Conservation (phyloP, 768 basidiomycete genomes). For the Epithele typhae region DNA sequence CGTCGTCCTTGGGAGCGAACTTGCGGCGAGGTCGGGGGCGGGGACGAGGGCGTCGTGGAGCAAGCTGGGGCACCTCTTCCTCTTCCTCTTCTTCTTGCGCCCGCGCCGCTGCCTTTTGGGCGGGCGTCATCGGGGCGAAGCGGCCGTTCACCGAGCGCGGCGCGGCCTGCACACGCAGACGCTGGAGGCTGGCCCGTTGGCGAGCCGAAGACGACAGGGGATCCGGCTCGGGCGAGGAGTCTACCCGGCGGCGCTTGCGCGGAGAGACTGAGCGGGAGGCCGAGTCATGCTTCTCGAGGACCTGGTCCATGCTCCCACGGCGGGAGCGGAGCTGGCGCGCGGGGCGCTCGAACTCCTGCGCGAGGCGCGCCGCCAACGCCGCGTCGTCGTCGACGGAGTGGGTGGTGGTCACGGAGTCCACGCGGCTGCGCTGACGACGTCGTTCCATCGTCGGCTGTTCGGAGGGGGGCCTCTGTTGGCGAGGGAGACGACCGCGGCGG, state of each 20-base stretch:
- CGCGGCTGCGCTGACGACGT: background rate
- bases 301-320: constrained; percentile 24
- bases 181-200: too few species aligned
- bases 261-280: constrained; percentile 16
- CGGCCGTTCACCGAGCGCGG: constrained; percentile 1
- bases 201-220: too few species aligned
- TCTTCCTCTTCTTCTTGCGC: constrained; percentile 12
- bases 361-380: constrained; percentile 26
- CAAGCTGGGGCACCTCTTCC: constrained; percentile 3
- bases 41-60: too few species aligned
- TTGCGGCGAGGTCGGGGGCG: too few species aligned
- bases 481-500: constrained; percentile 7
- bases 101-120: constrained; percentile 4
- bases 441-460: background rate
- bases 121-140: background rate
- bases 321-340: constrained; percentile 26
- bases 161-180: constrained; percentile 9
- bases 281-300: constrained; percentile 4
- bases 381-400: constrained; percentile 17
- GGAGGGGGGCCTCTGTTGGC: background rate
- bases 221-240: constrained; percentile 23
- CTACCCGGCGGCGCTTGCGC: constrained; percentile 28
- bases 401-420: background rate
- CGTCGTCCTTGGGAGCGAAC: background rate
- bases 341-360: constrained; percentile 23